Evolutionary conservation across 2,329 filamentous ascomycete genomes (phyloP), one percentile per base, ranked within the genome.

Genomic region (Pseudopithomyces maydicus): DNA sequence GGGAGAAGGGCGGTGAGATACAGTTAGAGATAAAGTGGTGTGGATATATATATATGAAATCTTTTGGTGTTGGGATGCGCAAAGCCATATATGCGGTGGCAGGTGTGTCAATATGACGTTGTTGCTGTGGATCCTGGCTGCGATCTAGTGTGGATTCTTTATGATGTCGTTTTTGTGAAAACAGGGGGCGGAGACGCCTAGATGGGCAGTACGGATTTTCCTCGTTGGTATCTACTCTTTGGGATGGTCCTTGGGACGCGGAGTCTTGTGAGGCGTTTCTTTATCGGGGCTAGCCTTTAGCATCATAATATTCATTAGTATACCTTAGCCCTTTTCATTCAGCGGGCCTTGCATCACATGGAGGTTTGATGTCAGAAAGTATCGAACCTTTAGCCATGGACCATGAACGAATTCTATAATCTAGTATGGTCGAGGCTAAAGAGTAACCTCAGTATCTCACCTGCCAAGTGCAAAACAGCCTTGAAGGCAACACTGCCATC

Each of bases 51-150:
- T 36, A 20, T 10, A 35, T 12, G 29, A 15, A 29, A 12, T 41
- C 5, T 19, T 23, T 12, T n/a, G 19, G 6, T 23, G 41, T 19
- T 11, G 45, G 36, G 15, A 22, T 22, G 36, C 35, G 36, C 19
- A 23, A 39, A 41, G 19, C 19, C 26, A 41, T 51, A 51, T 51
- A 22, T 20, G 33, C 45, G 36, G 32, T 10, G 3, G 32, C 29
- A 14, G 29, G 20, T 41, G 14, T 41, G 47, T 51, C 33, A 51
- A 51, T 17, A 41, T 51, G 47, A 51, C 47, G 47, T 51, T 29
- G 7, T 4, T 23, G 20, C 6, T 26, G 42, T 23, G 22, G n/a
- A 35, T 26, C 26, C 26, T 35, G 23, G 33, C 15, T 14, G 6
- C 8, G 6, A 26, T 12, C n/a, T 46, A 33, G 44, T 29, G 44